Base-by-base conservation (phyloP, 2,329 filamentous ascomycete genomes). In the Hymenoscyphus fraxineus region DNA sequence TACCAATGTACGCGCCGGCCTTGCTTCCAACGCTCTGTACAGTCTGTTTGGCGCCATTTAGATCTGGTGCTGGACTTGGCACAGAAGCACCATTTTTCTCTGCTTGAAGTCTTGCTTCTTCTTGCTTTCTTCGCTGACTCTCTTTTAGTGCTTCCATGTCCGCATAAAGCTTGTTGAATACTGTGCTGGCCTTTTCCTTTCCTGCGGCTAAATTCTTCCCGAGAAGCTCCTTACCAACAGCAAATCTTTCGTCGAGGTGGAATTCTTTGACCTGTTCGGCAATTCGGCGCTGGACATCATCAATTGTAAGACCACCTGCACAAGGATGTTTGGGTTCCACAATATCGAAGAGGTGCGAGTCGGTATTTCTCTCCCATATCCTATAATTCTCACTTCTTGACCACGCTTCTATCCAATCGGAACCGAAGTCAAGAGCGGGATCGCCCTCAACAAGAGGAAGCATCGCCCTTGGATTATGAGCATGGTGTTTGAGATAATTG, bases 311-410 rank as follows among this genome's bases (percentile, higher is more conserved):
- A 0, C 93, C 94, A 32, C 95, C 95, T 0, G 93, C 93, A 76
- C 92, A 97, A 3, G 95, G 95, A 76, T 99, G 95, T 66, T 88
- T 89, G 1, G 95, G 95, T 74, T 96, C 93, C 15, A 96, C 90
- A 68, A 99, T 92, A 70, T 97, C 94, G 74, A 98, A 99, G 16
- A 99, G 83, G 73, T 97, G 90, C 16, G 88, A 88, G 74, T 97
- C 93, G 2, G 89, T 92, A 71, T 91, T 81, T 15, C 84, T 82
- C 68, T 93, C 83, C 86, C 96, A 99, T 66, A 99, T 89, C 60
- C 90, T 85, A 77, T 95, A 97, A 75, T 98, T 98, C 67, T 96
- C 90, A 0, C 94, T 97, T 67, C 84, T 84, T 71, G 85, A 86
- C 95, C 95, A 99, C 22, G 87, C 86, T n/a, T 93, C 86, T 41